Percentiles rank a stretch among this genome's conserved stretches.
These are phyloP conservation scores for Diospyros lotus DNA, from an alignment of 148 eudicot species.

Conservation along the genomic window DNA sequence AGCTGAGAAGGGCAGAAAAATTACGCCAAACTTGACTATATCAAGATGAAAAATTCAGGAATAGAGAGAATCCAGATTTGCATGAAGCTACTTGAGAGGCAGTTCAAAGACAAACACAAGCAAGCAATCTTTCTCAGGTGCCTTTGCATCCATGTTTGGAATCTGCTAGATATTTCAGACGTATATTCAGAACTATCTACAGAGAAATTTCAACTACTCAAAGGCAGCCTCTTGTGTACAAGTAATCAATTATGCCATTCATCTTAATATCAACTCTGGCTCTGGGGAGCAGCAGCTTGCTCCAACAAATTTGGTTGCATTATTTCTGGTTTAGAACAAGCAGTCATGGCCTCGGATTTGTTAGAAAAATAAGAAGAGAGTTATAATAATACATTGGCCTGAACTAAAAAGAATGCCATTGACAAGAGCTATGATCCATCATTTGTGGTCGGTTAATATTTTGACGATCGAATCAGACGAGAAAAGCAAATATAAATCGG, in stretches of 20 bases:
- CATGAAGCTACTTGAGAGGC: no score
- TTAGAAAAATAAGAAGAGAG: background rate
- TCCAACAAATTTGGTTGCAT: background rate
- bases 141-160: background rate
- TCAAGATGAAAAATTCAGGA: no score
- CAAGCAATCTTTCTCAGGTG: no score
- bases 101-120: no score
- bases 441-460: background rate
- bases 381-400: background rate
- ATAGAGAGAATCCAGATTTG: no score
- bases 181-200: background rate
- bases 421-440: background rate
- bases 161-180: background rate
- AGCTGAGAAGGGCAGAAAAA: no score
- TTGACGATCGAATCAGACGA: background rate
- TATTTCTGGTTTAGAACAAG: background rate
- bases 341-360: background rate
- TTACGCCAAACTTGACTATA: no score
- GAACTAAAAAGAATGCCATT: background rate
- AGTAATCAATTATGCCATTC: background rate
- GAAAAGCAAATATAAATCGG: background rate
- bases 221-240: background rate
- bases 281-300: constrained; percentile 4
- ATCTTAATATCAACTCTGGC: background rate
- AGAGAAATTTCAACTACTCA: background rate